phyloP scores from a whole-genome alignment of 495 filamentous ascomycete genomes.

The Tuber aestivum region DNA sequence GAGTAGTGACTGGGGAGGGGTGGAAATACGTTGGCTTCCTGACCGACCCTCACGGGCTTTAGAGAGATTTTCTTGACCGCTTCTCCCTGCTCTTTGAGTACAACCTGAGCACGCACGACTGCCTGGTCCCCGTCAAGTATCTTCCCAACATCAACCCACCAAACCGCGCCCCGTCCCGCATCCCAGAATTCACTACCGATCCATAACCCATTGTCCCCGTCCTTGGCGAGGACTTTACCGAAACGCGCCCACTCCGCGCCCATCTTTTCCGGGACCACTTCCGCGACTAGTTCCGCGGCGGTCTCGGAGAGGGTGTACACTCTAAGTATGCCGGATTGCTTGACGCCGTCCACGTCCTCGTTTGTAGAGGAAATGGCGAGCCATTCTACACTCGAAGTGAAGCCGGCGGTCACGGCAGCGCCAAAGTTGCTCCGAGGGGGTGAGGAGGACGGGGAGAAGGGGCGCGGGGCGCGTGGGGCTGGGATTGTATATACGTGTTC shows the following conservation, averaged over 20 bases:
- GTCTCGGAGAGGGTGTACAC: conserved; percentile 16
- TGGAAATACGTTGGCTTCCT: conserved; percentile 19
- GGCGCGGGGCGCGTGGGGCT: not conserved
- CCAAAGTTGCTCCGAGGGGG: conserved; percentile 19
- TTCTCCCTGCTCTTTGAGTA: conserved; percentile 11
- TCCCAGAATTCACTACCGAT: conserved; percentile 36
- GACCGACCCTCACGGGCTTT: not conserved
- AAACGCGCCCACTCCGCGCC: conserved; percentile 21
- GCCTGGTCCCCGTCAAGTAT: not conserved
- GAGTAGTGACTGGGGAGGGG: not conserved
- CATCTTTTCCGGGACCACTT: conserved; percentile 10
- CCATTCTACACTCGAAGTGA: conserved; percentile 15
- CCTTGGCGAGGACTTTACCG: conserved; percentile 19
- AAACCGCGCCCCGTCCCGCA: conserved; percentile 27
- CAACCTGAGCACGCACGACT: not conserved
- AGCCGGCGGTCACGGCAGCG: not conserved
- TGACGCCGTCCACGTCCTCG: conserved; percentile 22
- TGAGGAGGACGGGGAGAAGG: not conserved
- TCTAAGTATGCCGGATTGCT: conserved; percentile 28
- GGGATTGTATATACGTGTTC: conserved; percentile 13
- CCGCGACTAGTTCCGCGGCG: not conserved
- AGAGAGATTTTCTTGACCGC: not conserved
- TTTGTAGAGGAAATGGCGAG: conserved; percentile 23
- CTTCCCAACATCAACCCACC: conserved; percentile 27
- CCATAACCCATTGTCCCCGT: conserved; percentile 15